phyloP scores from a whole-genome alignment of 306 rosid species.

The Inga laurina region DNA sequence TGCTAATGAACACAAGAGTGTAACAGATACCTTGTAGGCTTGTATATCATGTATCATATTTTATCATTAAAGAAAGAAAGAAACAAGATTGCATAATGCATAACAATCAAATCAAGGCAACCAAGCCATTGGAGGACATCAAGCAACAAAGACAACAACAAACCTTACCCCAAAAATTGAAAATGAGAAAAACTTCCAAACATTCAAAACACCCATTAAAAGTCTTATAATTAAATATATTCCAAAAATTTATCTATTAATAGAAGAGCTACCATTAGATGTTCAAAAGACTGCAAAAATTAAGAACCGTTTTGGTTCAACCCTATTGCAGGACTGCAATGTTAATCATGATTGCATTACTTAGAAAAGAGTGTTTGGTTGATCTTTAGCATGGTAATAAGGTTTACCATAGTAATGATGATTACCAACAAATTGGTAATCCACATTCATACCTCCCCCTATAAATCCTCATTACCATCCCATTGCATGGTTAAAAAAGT shows the following conservation, averaged over 20 bases:
- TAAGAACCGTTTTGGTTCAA: no score
- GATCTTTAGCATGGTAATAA: no score
- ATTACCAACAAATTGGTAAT: no score
- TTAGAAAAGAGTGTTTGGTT: no score
- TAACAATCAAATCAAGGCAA: background rate
- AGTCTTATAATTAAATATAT: background rate
- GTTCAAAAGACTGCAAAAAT: background rate
- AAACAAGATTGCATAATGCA: background rate
- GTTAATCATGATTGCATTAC: no score
- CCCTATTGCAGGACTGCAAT: no score
- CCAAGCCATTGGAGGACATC: background rate
- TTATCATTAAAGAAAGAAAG: background rate
- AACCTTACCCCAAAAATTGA: background rate
- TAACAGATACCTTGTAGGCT: background rate
- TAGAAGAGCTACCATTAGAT: background rate
- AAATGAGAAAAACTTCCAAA: background rate
- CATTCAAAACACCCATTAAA: background rate
- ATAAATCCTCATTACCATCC: no score
- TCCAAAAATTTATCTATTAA: background rate
- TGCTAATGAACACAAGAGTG: background rate
- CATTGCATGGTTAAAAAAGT: no score
- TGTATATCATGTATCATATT: background rate
- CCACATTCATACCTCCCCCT: no score
- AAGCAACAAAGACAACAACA: background rate
- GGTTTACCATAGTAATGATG: no score